phyloP scores from a whole-genome alignment of 768 basidiomycete species.

The Collybia sp. region DNA sequence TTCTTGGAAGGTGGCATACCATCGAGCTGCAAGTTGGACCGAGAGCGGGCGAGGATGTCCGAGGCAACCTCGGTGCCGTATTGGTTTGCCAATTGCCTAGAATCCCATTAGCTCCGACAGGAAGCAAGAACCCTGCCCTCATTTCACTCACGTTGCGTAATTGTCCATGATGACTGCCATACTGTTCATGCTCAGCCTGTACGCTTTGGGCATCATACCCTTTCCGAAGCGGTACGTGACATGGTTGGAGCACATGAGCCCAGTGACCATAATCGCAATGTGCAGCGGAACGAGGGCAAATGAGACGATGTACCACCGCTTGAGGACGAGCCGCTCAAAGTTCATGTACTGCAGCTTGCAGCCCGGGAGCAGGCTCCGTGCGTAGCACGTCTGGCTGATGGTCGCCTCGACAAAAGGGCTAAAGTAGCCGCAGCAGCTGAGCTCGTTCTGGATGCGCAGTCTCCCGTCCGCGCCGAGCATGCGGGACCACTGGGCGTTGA shows the following conservation, averaged over 20 bases:
- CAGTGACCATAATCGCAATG: conserved; percentile 55
- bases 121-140: not conserved
- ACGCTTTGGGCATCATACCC: conserved; percentile 84
- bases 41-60: conserved; percentile 48
- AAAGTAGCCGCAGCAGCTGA: conserved; percentile 78
- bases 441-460: conserved; percentile 66
- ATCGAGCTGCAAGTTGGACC: conserved; percentile 33
- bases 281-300: conserved; percentile 70
- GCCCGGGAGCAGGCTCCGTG: conserved; percentile 64
- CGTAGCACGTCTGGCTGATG: conserved; percentile 66
- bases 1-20: conserved; percentile 7
- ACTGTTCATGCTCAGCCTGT: conserved; percentile 61
- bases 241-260: conserved; percentile 72
- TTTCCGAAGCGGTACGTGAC: conserved; percentile 86
- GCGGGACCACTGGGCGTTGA: conserved; percentile 72
- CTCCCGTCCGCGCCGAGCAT: conserved; percentile 53
- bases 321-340: conserved; percentile 50
- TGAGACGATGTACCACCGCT: conserved; percentile 57
- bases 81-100: conserved; percentile 62
- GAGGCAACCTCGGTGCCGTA: conserved; percentile 58
- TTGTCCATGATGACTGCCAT: conserved; percentile 84
- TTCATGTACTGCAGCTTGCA: conserved; percentile 64
- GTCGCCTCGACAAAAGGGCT: conserved; percentile 78
- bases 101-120: not conserved
- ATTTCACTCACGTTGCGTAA: conserved; percentile 58